Evolutionary conservation across 768 basidiomycete species (phyloP), one percentile per base, ranked within the genome.

Genomic region (Lentinula sp.): DNA sequence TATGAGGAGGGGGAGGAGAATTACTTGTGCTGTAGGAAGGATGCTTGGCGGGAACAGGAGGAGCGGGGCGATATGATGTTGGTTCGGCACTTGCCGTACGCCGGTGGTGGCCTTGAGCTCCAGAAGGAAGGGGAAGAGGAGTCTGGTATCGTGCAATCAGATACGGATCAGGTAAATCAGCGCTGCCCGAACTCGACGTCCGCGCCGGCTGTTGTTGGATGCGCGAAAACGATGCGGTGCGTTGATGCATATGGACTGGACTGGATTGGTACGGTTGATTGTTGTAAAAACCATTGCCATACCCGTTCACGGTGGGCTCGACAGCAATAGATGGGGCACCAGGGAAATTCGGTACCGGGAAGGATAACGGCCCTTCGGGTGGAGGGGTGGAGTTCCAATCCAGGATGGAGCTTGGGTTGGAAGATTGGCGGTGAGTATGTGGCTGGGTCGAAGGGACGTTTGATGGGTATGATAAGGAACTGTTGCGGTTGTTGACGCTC

Each of bases 111-210:
- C 28, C 64, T 32, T 52, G 58, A 13, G 70, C 61, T 15, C 73
- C 76, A 20, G 76, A 72, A n/a, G 85, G 85, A 8, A 85, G 74
- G 3, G 84, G 84, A 15, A 86, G 71, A 15, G 85, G 83, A 0
- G 79, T 72, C 49, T 79, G 76, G 68, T 86, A 87, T 18, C 84
- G 79, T 20, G 69, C 70, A 41, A 73, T 68, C 8, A 79, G 71
- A 64, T 80, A 76, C 32, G 79, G 77, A 64, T 81, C 81, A 1
- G 74, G 76, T 6, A 76, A 59, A 32, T 73, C 71, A 32, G 59
- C 63, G 39, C 15, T 10, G 35, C 35, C 51, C 60, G 55, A 35
- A 63, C 43, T 49, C 35, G 46, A 28, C n/a, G 48, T 50, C 7
- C 48, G 45, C 45, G 45, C 32, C 9, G 45, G 32, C 20, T 46